A percentile compares a stretch with the other conserved stretches of the same genome.
Evolutionary conservation across 2,329 filamentous ascomycete species (phyloP).

Genomic region (Hymenoscyphus linearis): DNA sequence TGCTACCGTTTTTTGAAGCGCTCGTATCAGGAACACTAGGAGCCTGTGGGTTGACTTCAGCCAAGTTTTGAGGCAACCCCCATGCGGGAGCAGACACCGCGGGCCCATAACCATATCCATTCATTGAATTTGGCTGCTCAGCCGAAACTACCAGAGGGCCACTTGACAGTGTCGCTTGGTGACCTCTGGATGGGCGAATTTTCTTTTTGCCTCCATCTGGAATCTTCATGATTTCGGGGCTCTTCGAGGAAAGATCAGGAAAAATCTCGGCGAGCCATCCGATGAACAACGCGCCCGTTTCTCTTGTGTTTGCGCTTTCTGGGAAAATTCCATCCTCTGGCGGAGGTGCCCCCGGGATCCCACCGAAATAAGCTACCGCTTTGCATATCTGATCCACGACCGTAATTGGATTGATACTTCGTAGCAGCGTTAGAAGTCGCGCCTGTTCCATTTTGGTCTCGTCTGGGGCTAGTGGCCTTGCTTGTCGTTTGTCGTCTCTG

Average conservation of each 20-base stretch:
- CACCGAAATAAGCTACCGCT: conserved; percentile 58
- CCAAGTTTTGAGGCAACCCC: conserved; percentile 27
- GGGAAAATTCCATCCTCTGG: conserved; percentile 48
- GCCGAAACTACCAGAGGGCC: conserved; percentile 8
- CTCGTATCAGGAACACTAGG: conserved; percentile 14
- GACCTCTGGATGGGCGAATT: conserved; percentile 21
- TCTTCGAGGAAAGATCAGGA: conserved; percentile 33
- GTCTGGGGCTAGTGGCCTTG: conserved; percentile 36
- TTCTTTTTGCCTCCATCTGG: conserved; percentile 28
- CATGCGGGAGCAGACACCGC: conserved; percentile 28
- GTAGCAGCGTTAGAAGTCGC: conserved; percentile 51
- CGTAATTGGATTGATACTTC: conserved; percentile 47
- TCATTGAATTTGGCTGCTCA: conserved; percentile 27
- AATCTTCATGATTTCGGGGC: conserved; percentile 9
- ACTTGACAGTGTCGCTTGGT: conserved; percentile 8
- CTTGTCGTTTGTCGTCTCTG: conserved; percentile 25
- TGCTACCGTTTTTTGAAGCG: conserved; percentile 1
- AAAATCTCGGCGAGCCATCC: conserved; percentile 62
- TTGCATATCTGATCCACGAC: conserved; percentile 60
- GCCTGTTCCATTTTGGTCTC: conserved; percentile 56
- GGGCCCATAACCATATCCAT: conserved; percentile 30
- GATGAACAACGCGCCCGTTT: conserved; percentile 52
- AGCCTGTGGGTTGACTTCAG: conserved; percentile 24
- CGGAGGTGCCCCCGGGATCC: conserved; percentile 50
- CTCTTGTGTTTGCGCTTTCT: conserved; percentile 50